A percentile compares a stretch with the other conserved stretches of the same genome.
phyloP scores from a whole-genome alignment of 345 rosid genomes.

The Aegle marmelos region DNA sequence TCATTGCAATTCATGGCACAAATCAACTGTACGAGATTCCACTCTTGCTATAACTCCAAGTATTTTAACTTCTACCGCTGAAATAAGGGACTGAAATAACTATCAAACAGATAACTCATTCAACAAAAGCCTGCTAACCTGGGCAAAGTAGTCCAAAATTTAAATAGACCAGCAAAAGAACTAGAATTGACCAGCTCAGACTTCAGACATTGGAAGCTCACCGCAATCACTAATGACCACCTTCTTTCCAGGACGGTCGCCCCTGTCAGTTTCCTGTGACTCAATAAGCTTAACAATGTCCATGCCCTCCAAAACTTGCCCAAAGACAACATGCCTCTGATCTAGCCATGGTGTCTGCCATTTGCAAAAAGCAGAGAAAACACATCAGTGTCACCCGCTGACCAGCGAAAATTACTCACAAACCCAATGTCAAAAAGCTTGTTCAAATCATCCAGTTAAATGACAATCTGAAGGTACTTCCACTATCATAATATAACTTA shows the following conservation, averaged over 20 bases:
- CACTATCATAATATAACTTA: not conserved
- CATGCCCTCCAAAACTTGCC: slow-evolving; percentile 96
- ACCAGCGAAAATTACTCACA: not conserved
- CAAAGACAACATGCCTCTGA: slow-evolving; percentile 93
- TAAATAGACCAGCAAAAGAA: not conserved
- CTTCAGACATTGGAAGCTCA: slow-evolving; percentile 74
- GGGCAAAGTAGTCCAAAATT: slow-evolving; percentile 7
- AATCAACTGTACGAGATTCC: not conserved
- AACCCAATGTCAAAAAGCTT: not conserved
- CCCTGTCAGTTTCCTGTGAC: slow-evolving; percentile 88
- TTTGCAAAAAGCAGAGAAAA: slow-evolving; percentile 7
- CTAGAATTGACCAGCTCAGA: slow-evolving; percentile 20
- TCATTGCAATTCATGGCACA: not conserved
- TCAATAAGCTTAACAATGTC: slow-evolving; percentile 74
- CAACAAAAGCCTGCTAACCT: not conserved
- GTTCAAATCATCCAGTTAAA: not conserved
- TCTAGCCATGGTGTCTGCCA: slow-evolving; percentile 96
- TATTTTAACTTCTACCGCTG: not conserved
- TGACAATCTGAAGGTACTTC: not conserved
- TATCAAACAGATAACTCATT: not conserved
- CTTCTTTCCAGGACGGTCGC: slow-evolving; percentile 90
- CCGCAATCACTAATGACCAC: slow-evolving; percentile 85
- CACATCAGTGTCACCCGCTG: not conserved
- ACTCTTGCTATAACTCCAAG: not conserved
- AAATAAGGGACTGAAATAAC: slow-evolving; percentile 1